A percentile compares a stretch with the other conserved stretches of the same genome.
Conservation (phyloP, 306 rosid genomes). For the Ziziphus jujuba region DNA sequence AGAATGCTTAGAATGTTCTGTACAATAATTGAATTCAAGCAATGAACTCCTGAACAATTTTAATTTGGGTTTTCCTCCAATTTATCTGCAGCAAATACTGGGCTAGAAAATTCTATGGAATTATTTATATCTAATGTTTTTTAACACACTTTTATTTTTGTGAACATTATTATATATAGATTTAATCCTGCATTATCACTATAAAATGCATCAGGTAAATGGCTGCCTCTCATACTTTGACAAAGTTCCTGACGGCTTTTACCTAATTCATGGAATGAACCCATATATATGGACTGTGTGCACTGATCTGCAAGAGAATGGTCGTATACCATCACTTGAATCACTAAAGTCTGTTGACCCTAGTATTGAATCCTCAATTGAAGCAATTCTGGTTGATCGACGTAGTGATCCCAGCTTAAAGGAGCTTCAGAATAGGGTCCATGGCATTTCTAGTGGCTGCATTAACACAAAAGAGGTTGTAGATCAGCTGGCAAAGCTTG, state of each 20-base stretch:
- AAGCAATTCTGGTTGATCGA: slow-evolving; percentile 80
- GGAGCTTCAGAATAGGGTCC: slow-evolving; percentile 75
- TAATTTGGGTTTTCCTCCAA: no score
- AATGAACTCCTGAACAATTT: no score
- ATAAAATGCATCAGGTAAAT: slow-evolving; percentile 68
- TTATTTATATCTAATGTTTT: neutral
- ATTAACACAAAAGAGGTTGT: slow-evolving; percentile 78
- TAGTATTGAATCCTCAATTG: slow-evolving; percentile 60
- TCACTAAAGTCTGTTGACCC: slow-evolving; percentile 71
- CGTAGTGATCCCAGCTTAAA: slow-evolving; percentile 75
- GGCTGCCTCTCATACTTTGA: slow-evolving; percentile 92
- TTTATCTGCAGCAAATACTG: no score
- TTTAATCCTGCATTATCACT: slow-evolving; percentile 30
- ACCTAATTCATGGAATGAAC: slow-evolving; percentile 84
- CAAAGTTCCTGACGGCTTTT: slow-evolving; percentile 92
- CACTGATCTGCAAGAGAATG: slow-evolving; percentile 81
- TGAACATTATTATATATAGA: neutral
- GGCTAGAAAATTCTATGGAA: neutral
- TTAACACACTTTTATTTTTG: neutral
- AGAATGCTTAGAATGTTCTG: no score
- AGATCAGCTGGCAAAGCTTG: slow-evolving; percentile 89
- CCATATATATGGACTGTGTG: slow-evolving; percentile 91
- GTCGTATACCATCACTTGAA: slow-evolving; percentile 88
- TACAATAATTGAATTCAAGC: no score
- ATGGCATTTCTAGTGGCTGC: slow-evolving; percentile 63